phyloP scores from a whole-genome alignment of 1,284 basidiomycete species.

The Grifola frondosa region DNA sequence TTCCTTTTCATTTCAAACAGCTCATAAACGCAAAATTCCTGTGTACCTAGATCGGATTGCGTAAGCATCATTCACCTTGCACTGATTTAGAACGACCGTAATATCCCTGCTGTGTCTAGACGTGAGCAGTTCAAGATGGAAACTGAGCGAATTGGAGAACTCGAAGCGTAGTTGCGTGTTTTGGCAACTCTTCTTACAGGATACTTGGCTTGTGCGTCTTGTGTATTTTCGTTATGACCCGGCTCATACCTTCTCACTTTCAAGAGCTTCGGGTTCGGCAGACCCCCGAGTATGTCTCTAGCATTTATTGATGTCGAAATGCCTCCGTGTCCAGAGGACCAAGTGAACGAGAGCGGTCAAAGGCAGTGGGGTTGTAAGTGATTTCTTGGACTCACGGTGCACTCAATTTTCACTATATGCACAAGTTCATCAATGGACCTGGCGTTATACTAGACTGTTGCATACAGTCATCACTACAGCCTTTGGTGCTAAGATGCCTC shows the following conservation, averaged over 20 bases:
- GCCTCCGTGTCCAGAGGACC: conserved; percentile 46
- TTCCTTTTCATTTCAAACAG: background rate
- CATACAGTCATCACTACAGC: conserved; percentile 51
- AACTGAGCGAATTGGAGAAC: conserved; percentile 44
- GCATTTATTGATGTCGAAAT: conserved; percentile 56
- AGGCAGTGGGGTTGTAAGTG: conserved; percentile 50
- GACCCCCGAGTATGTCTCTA: conserved; percentile 56
- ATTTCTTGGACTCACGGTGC: background rate
- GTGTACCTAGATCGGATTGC: conserved; percentile 57
- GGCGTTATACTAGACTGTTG: conserved; percentile 51
- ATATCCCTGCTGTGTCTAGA: too few relatives aligned
- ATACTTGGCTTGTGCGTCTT: conserved; percentile 55
- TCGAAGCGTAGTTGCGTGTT: conserved; percentile 55
- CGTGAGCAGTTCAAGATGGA: conserved; percentile 59
- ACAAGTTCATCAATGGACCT: conserved; percentile 56
- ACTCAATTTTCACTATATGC: background rate
- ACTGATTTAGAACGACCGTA: conserved; percentile 2
- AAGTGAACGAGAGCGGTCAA: conserved; percentile 37
- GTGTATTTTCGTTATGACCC: background rate
- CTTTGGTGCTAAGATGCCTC: conserved; percentile 52
- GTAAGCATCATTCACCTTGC: conserved; percentile 38
- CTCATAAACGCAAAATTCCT: background rate
- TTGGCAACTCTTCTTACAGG: conserved; percentile 61
- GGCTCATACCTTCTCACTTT: background rate
- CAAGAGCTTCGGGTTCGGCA: conserved; percentile 62